Evolutionary conservation across 352 stramenopile species (phyloP).

Genomic region (Pythium sp.): DNA sequence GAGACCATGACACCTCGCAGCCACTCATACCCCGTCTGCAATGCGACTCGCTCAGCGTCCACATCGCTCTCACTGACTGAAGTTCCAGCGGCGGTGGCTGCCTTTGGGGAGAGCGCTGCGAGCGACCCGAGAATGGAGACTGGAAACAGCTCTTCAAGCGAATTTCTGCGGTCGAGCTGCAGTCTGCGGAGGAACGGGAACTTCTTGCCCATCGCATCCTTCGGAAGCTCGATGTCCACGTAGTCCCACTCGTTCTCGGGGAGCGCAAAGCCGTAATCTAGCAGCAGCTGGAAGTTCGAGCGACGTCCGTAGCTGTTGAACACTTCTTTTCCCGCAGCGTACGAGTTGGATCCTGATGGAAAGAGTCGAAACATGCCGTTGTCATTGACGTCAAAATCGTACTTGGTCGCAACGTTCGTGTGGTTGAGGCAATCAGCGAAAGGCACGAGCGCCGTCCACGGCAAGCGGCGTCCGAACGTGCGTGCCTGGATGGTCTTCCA

Average conservation of each 20-base stretch:
- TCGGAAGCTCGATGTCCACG: slow-evolving; percentile 59
- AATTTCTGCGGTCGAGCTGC: slow-evolving; percentile 44
- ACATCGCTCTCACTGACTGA: neutral
- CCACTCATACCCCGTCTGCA: slow-evolving; percentile 10
- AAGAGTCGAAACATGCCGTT: slow-evolving; percentile 67
- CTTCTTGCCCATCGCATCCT: slow-evolving; percentile 27
- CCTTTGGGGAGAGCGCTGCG: neutral
- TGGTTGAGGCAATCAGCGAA: slow-evolving; percentile 94
- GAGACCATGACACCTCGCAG: slow-evolving; percentile 18
- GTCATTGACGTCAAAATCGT: slow-evolving; percentile 65
- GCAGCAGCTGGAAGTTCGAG: slow-evolving; percentile 84
- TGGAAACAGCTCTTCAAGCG: slow-evolving; percentile 50
- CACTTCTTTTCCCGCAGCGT: slow-evolving; percentile 61
- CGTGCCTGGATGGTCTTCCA: slow-evolving; percentile 90
- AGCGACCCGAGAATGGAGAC: slow-evolving; percentile 1
- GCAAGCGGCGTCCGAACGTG: slow-evolving; percentile 88
- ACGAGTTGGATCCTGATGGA: slow-evolving; percentile 58
- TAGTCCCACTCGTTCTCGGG: slow-evolving; percentile 88
- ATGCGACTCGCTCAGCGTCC: slow-evolving; percentile 3
- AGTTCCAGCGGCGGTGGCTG: neutral
- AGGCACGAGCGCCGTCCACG: slow-evolving; percentile 89
- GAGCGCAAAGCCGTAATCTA: slow-evolving; percentile 93
- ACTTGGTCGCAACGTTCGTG: slow-evolving; percentile 87
- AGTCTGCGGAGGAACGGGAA: slow-evolving; percentile 51
- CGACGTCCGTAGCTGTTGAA: slow-evolving; percentile 92